Percentiles rank a stretch among this genome's conserved stretches.
Conservation (phyloP, 23 red algal species). For the Gracilaria vermiculophylla region DNA sequence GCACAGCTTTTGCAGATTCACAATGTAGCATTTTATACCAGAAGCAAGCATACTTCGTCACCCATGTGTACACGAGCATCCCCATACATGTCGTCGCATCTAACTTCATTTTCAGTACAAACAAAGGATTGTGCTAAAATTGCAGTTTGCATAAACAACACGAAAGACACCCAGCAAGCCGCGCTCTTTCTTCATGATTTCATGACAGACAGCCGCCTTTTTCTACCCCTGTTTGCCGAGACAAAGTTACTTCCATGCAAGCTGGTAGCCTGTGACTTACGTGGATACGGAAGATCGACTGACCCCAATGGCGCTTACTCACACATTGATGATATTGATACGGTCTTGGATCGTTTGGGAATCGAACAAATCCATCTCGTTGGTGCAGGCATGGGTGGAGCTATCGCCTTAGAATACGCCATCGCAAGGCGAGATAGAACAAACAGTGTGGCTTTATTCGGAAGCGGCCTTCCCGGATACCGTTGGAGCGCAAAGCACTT, state of each 20-base stretch:
- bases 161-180: background rate
- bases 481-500: conserved; percentile 7
- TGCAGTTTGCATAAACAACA: background rate
- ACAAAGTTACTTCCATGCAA: background rate
- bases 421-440: background rate
- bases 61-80: background rate
- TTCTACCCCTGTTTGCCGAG: conserved; percentile 12
- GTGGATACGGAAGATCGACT: conserved; percentile 34
- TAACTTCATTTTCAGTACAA: background rate
- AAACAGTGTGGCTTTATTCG: conserved; percentile 14
- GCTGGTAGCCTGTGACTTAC: conserved; percentile 28
- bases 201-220: conserved; percentile 59
- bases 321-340: conserved; percentile 29
- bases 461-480: conserved; percentile 53
- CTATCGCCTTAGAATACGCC: conserved; percentile 36
- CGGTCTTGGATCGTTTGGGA: background rate
- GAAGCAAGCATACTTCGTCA: background rate
- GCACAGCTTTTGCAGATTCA: background rate
- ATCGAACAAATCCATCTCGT: conserved; percentile 27
- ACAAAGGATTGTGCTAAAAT: conserved; percentile 13
- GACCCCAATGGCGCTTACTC: conserved; percentile 24
- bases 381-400: conserved; percentile 26
- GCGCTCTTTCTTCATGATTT: conserved; percentile 64
- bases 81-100: background rate
- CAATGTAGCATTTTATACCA: background rate